Conservation (phyloP, 352 stramenopile genomes). For the Globisporangium canariense region DNA sequence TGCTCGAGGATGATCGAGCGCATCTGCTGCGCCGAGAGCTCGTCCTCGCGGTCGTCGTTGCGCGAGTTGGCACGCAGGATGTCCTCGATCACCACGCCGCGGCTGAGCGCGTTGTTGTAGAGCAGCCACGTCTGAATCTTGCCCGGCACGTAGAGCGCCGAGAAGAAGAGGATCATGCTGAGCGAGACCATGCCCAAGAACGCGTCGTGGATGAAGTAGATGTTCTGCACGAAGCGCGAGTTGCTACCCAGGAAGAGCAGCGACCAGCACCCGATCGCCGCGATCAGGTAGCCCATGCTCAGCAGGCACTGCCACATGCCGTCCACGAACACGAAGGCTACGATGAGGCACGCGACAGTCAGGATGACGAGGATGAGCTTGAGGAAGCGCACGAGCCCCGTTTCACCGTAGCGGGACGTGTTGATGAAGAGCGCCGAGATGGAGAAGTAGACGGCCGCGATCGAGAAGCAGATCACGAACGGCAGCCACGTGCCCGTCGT, state of each 20-base stretch:
- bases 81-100: slow-evolving; percentile 96
- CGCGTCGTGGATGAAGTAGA: slow-evolving; percentile 95
- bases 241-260: slow-evolving; percentile 88
- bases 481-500: slow-evolving; percentile 53
- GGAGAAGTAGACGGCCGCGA: slow-evolving; percentile 58
- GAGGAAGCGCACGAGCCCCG: slow-evolving; percentile 60
- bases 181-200: slow-evolving; percentile 92
- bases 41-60: slow-evolving; percentile 65
- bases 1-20: slow-evolving; percentile 76
- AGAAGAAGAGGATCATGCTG: slow-evolving; percentile 89
- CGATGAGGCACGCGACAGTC: slow-evolving; percentile 66
- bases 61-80: slow-evolving; percentile 86
- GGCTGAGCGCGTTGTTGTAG: slow-evolving; percentile 96
- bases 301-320: slow-evolving; percentile 90
- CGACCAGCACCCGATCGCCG: slow-evolving; percentile 82
- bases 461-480: slow-evolving; percentile 45
- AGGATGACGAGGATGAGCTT: slow-evolving; percentile 78
- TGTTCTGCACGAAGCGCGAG: slow-evolving; percentile 84
- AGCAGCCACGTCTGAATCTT: slow-evolving; percentile 97
- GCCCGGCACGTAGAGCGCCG: slow-evolving; percentile 85
- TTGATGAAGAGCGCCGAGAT: slow-evolving; percentile 63
- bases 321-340: slow-evolving; percentile 58
- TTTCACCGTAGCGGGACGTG: slow-evolving; percentile 53
- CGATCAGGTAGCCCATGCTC: slow-evolving; percentile 91
- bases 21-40: slow-evolving; percentile 72